Percentiles rank a stretch among this genome's conserved stretches.
Conservation (phyloP, 176 grass and related monocot genomes). For the Lolium multiflorum region DNA sequence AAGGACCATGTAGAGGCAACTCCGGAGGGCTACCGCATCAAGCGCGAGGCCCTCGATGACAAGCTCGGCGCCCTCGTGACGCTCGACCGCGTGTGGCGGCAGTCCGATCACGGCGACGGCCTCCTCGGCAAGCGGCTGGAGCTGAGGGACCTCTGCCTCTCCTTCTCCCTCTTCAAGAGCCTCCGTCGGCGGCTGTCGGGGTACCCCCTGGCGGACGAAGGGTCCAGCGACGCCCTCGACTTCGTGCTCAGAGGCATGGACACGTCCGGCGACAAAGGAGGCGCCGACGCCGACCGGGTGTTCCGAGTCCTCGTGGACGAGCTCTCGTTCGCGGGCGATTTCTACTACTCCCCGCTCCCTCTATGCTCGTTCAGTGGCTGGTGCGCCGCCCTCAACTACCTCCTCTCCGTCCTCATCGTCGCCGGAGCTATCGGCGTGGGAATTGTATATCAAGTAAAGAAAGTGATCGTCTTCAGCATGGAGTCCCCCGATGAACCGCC, state of each 20-base stretch:
- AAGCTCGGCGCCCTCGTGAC: neutral
- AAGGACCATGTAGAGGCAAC: conserved; percentile 23
- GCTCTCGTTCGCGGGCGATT: conserved; percentile 51
- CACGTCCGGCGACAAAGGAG: neutral
- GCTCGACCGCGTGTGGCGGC: conserved; percentile 28
- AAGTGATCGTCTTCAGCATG: neutral
- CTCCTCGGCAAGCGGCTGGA: neutral
- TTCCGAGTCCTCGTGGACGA: conserved; percentile 42
- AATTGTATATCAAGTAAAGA: fast-evolving
- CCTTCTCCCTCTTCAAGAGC: conserved; percentile 42
- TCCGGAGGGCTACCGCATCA: conserved; percentile 25
- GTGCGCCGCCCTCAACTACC: neutral
- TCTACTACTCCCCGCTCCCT: conserved; percentile 39
- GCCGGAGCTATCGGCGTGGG: conserved; percentile 9
- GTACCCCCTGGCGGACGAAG: conserved; percentile 28
- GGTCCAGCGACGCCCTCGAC: conserved; percentile 3
- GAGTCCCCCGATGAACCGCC: neutral
- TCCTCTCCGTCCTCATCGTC: conserved; percentile 27
- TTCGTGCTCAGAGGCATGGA: conserved; percentile 56
- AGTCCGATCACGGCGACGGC: conserved; percentile 11
- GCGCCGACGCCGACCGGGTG: neutral
- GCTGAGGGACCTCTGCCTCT: conserved; percentile 50
- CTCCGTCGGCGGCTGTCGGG: neutral
- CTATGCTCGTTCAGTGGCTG: conserved; percentile 18
- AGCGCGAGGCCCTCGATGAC: neutral